Conservation (phyloP, 1,284 basidiomycete genomes). For the Phellopilus nigrolimitatus region DNA sequence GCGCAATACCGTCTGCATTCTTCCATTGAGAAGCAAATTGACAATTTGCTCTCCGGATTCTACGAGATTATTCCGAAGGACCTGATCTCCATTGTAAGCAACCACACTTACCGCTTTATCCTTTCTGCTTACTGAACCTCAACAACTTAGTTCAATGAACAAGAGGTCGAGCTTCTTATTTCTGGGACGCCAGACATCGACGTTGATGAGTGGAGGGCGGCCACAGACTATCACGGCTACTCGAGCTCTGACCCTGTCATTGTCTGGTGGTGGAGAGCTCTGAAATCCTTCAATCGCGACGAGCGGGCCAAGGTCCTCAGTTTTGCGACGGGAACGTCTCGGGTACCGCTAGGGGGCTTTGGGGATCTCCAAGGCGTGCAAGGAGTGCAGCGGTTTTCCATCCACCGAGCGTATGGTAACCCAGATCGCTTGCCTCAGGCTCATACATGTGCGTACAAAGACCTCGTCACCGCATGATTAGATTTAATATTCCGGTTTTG, state of each 20-base stretch:
- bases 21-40: slow-evolving; percentile 96
- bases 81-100: slow-evolving; percentile 68
- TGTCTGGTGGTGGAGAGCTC: slow-evolving; percentile 98
- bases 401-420: slow-evolving; percentile 89
- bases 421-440: slow-evolving; percentile 83
- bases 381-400: slow-evolving; percentile 94
- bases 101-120: slow-evolving; percentile 1
- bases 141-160: slow-evolving; percentile 81
- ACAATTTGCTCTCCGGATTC: slow-evolving; percentile 87
- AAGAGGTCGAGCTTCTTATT: slow-evolving; percentile 96
- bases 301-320: slow-evolving; percentile 94
- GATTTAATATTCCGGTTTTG: slow-evolving; percentile 6
- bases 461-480: slow-evolving; percentile 5
- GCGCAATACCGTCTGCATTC: slow-evolving; percentile 90
- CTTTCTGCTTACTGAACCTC: slow-evolving; percentile 25
- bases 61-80: slow-evolving; percentile 94
- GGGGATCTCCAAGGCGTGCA: slow-evolving; percentile 91
- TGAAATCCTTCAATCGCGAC: slow-evolving; percentile 96
- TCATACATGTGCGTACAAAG: slow-evolving; percentile 70
- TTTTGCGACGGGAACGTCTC: slow-evolving; percentile 93
- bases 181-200: slow-evolving; percentile 98
- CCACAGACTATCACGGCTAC: slow-evolving; percentile 89
- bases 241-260: slow-evolving; percentile 88
- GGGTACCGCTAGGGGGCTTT: slow-evolving; percentile 93
- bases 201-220: slow-evolving; percentile 96